These are phyloP conservation scores for Agaricus subrufescens DNA, from an alignment of 768 basidiomycete species.

Conservation along the genomic window DNA sequence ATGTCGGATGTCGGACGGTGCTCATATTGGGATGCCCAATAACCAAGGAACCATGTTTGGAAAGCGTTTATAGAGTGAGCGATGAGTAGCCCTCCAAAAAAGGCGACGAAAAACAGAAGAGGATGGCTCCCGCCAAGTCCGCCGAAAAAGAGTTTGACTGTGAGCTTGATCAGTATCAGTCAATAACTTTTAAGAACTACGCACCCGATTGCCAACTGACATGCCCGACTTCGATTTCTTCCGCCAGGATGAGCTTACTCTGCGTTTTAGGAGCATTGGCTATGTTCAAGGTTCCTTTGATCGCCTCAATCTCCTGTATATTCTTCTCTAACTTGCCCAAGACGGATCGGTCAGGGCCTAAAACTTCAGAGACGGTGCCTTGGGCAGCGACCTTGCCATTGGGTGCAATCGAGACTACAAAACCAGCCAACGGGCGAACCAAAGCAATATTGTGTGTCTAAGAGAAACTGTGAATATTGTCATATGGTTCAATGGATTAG, in stretches of 20 bases:
- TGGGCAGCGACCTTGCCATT: conserved; percentile 47
- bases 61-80: conserved; percentile 18
- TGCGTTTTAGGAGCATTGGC: conserved; percentile 21
- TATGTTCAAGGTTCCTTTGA: conserved; percentile 18
- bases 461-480: neutral
- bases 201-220: conserved; percentile 34
- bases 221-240: conserved; percentile 55
- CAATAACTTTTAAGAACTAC: too few relatives aligned
- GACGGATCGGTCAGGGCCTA: conserved; percentile 34
- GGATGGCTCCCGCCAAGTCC: conserved; percentile 28
- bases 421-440: conserved; percentile 46
- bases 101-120: conserved; percentile 24
- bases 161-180: conserved; percentile 7
- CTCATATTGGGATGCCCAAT: conserved; percentile 41
- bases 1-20: conserved; percentile 14
- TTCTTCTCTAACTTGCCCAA: conserved; percentile 16
- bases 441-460: conserved; percentile 52
- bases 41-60: conserved; percentile 36
- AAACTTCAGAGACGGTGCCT: conserved; percentile 45
- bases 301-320: too few relatives aligned
- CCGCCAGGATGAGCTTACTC: conserved; percentile 51
- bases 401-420: conserved; percentile 48
- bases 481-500: neutral
- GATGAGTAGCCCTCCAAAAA: conserved; percentile 19
- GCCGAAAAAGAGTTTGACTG: conserved; percentile 31